Evolutionary conservation across 139 green algal species (phyloP).

Genomic region (Zygnema circumcarinatum): DNA sequence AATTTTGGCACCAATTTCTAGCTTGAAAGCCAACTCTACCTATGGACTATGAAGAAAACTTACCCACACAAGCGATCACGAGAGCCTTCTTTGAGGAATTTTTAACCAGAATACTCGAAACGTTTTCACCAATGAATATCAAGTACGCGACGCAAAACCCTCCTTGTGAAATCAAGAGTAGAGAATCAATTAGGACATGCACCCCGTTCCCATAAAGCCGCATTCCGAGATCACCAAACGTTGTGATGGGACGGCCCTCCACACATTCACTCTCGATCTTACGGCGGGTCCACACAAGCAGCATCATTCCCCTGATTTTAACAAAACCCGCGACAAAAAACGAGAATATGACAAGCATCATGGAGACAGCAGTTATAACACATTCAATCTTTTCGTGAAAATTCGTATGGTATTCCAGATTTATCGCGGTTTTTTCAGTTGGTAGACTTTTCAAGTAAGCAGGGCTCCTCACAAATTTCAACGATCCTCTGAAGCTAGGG

Average conservation of each 20-base stretch:
- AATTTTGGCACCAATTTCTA: neutral
- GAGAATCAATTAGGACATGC: conserved; percentile 7
- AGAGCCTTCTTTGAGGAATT: neutral
- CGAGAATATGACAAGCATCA: neutral
- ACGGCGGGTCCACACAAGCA: conserved; percentile 21
- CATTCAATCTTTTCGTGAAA: no score
- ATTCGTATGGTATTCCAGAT: no score
- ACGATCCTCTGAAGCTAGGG: no score
- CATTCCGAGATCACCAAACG: conserved; percentile 46
- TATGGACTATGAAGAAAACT: neutral
- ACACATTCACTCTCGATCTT: neutral
- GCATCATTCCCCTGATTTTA: conserved; percentile 23
- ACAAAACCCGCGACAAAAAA: neutral
- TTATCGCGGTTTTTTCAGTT: no score
- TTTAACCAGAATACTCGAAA: conserved; percentile 9
- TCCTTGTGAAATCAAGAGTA: conserved; percentile 65
- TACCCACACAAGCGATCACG: conserved; percentile 48
- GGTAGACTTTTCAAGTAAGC: no score
- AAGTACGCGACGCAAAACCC: conserved; percentile 72
- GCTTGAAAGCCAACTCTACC: neutral
- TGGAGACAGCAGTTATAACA: no score
- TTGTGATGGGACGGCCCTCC: conserved; percentile 18
- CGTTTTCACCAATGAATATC: conserved; percentile 67
- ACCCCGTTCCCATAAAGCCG: conserved; percentile 18
- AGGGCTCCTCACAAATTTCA: no score